phyloP scores from a whole-genome alignment of 2,329 filamentous ascomycete species.

The Calonectria naviculata region DNA sequence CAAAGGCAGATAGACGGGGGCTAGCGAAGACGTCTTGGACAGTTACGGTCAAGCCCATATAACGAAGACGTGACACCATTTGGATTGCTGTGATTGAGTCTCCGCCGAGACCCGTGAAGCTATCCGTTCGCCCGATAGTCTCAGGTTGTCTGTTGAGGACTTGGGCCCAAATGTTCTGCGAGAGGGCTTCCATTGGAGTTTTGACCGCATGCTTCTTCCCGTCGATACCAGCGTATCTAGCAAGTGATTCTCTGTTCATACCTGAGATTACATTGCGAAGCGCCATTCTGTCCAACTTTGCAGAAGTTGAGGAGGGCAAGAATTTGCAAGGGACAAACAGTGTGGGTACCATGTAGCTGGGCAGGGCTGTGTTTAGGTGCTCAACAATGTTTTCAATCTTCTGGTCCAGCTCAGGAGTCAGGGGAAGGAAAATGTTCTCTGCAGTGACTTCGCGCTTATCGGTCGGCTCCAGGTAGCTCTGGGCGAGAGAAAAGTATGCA shows the following conservation, averaged over 20 bases:
- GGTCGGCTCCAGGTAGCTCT: not conserved
- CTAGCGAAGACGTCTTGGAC: not conserved
- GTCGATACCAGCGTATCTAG: not conserved
- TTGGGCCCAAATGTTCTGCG: not conserved
- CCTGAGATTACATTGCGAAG: not conserved
- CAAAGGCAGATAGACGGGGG: not conserved
- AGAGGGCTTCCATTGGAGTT: not conserved
- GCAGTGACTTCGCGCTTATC: not conserved
- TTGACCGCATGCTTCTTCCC: not conserved
- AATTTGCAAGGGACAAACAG: not conserved
- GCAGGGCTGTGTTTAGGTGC: not conserved
- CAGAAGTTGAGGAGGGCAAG: not conserved
- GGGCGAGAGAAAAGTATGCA: not conserved
- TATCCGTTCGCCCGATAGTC: not conserved
- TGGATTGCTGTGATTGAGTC: not conserved
- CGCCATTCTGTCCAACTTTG: not conserved
- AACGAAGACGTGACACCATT: not conserved
- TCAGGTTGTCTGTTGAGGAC: not conserved
- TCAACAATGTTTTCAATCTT: not conserved
- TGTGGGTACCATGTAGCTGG: not conserved
- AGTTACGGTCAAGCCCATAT: not conserved
- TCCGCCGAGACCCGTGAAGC: not conserved
- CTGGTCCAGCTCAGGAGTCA: not conserved
- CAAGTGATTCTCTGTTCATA: not conserved
- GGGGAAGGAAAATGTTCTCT: not conserved